These are phyloP conservation scores for Umbilicaria muhlenbergii DNA, from an alignment of 495 filamentous ascomycete genomes.

Conservation along the genomic window DNA sequence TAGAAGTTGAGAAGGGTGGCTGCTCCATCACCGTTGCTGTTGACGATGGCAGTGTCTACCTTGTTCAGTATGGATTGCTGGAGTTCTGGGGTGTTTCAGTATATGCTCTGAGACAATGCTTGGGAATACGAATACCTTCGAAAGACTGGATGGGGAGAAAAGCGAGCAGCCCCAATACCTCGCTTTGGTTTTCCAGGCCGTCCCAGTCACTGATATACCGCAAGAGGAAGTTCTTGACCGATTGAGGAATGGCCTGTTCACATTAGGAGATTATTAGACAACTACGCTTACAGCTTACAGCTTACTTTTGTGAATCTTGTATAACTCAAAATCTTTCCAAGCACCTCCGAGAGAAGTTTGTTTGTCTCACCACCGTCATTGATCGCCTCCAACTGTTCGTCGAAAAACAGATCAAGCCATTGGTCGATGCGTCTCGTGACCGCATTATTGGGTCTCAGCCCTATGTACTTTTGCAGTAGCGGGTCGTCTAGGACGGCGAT, in stretches of 20 bases:
- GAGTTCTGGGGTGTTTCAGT: constrained; percentile 26
- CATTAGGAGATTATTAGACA: constrained; percentile 10
- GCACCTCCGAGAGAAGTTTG: constrained; percentile 32
- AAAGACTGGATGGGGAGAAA: constrained; percentile 46
- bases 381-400: constrained; percentile 39
- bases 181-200: constrained; percentile 40
- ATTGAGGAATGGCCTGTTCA: constrained; percentile 40
- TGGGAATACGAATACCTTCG: constrained; percentile 23
- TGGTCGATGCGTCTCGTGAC: constrained; percentile 42
- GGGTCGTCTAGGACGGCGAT: constrained; percentile 61
- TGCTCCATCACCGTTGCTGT: constrained; percentile 32
- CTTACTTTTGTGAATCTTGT: constrained; percentile 47
- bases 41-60: constrained; percentile 42
- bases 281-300: constrained; percentile 23
- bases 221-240: constrained; percentile 46
- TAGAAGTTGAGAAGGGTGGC: constrained; percentile 51
- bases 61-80: constrained; percentile 32
- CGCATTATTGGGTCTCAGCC: constrained; percentile 42
- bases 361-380: constrained; percentile 24
- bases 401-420: constrained; percentile 47
- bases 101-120: no score
- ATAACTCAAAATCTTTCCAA: constrained; percentile 44
- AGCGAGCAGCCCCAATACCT: constrained; percentile 48
- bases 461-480: constrained; percentile 61
- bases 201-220: constrained; percentile 53